A percentile compares a stretch with the other conserved stretches of the same genome.
Evolutionary conservation across 805 yeast genomes (phyloP).

Genomic region (Pichia gijzeniarum): DNA sequence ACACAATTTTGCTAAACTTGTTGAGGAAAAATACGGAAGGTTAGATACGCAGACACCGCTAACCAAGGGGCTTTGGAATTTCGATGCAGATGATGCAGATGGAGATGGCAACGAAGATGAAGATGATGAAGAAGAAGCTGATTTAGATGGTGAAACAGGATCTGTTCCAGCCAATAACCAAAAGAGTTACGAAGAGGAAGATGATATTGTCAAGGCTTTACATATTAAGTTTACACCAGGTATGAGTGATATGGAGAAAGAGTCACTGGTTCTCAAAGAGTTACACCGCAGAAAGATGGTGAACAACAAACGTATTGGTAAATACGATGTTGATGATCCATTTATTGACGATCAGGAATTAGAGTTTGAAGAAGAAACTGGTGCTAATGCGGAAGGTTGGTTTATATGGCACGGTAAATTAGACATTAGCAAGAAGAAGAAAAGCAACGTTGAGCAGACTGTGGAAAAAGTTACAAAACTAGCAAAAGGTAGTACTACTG

Average conservation of each 20-base stretch:
- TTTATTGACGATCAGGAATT: slow-evolving; percentile 94
- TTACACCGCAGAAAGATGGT: slow-evolving; percentile 35
- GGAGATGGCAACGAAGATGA: slow-evolving; percentile 28
- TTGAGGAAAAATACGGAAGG: slow-evolving; percentile 80
- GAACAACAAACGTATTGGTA: slow-evolving; percentile 72
- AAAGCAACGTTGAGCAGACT: neutral
- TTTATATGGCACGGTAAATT: slow-evolving; percentile 93
- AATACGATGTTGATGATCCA: slow-evolving; percentile 89
- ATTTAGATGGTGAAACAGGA: slow-evolving; percentile 11
- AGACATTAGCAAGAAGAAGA: slow-evolving; percentile 44
- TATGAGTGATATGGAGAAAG: slow-evolving; percentile 30
- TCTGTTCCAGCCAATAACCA: neutral
- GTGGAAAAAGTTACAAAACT: slow-evolving; percentile 13
- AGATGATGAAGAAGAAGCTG: slow-evolving; percentile 39
- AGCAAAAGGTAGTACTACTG: neutral
- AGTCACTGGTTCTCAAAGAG: slow-evolving; percentile 26
- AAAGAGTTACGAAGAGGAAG: slow-evolving; percentile 27
- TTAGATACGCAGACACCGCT: slow-evolving; percentile 60
- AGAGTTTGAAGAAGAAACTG: slow-evolving; percentile 88
- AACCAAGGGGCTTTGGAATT: slow-evolving; percentile 29
- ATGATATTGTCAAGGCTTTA: slow-evolving; percentile 26
- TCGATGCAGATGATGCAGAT: slow-evolving; percentile 36
- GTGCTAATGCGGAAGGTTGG: slow-evolving; percentile 90
- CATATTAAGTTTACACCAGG: slow-evolving; percentile 28
- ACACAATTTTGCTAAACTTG: slow-evolving; percentile 62